Evolutionary conservation across 2,329 filamentous ascomycete species (phyloP).

Genomic region (Aspergillus ibericus): DNA sequence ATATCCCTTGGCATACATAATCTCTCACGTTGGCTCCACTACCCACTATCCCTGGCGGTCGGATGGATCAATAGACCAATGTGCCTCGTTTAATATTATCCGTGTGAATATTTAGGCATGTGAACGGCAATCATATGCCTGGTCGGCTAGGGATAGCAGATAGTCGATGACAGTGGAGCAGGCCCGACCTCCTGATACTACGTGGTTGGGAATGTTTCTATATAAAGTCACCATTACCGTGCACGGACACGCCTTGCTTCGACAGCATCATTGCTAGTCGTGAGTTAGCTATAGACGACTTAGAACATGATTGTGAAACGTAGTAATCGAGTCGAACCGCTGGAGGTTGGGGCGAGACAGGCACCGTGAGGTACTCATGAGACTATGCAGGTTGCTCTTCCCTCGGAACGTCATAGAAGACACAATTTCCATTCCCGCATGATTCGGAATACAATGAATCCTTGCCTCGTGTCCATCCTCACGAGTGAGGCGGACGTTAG

Average conservation of each 20-base stretch:
- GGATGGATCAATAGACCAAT: not conserved
- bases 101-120: not conserved
- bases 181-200: not conserved
- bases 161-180: not conserved
- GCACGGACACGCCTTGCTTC: not conserved
- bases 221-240: not conserved
- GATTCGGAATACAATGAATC: not conserved
- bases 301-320: not conserved
- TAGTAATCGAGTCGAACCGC: not conserved
- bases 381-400: not conserved
- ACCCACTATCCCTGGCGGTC: not conserved
- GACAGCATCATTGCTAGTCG: not conserved
- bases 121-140: not conserved
- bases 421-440: too few relatives aligned
- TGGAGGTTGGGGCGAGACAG: not conserved
- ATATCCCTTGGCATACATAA: not conserved
- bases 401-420: not conserved
- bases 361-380: too few relatives aligned
- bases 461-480: not conserved
- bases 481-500: not conserved
- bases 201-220: not conserved
- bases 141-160: not conserved
- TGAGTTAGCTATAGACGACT: not conserved
- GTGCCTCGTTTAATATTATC: not conserved
- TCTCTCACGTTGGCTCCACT: not conserved